Conservation (phyloP, 2,329 filamentous ascomycete genomes). For the Cordyceps sp. region DNA sequence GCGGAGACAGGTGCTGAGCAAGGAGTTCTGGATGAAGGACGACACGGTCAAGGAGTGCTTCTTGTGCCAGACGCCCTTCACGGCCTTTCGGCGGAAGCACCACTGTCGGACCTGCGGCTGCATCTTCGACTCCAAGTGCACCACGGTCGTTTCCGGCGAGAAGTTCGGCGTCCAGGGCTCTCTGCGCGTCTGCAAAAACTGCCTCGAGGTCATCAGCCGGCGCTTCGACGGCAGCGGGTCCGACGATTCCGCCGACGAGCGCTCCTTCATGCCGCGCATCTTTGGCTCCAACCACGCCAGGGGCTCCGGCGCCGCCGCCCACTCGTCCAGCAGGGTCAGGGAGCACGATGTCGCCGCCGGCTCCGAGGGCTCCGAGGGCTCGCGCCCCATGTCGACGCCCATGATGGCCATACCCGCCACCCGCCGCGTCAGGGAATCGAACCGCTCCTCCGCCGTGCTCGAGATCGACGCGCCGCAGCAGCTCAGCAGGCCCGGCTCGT, state of each 20-base stretch:
- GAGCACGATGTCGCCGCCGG: conserved; percentile 21
- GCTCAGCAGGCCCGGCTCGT: conserved; percentile 81
- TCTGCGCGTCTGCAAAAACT: conserved; percentile 82
- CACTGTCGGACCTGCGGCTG: conserved; percentile 95
- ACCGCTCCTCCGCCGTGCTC: conserved; percentile 72
- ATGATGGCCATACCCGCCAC: conserved; percentile 58
- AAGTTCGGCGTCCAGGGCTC: conserved; percentile 76
- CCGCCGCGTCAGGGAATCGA: conserved; percentile 54
- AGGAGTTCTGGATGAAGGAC: conserved; percentile 98
- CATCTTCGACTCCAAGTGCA: conserved; percentile 96
- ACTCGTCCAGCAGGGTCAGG: conserved; percentile 17
- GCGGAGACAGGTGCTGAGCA: conserved; percentile 74
- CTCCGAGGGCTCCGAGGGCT: conserved; percentile 26
- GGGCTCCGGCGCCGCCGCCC: conserved; percentile 13
- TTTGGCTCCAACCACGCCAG: conserved; percentile 38
- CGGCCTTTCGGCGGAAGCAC: conserved; percentile 88
- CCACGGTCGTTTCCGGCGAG: conserved; percentile 72
- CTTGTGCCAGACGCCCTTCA: conserved; percentile 76
- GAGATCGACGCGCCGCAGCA: conserved; percentile 76
- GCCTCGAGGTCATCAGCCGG: conserved; percentile 77
- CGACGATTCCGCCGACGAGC: conserved; percentile 72
- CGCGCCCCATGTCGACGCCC: conserved; percentile 42
- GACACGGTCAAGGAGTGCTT: conserved; percentile 98
- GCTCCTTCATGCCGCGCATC: conserved; percentile 48
- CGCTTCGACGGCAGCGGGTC: conserved; percentile 76